Base-by-base conservation (phyloP, 257 asterid species). In the Solanum appendiculatum region DNA sequence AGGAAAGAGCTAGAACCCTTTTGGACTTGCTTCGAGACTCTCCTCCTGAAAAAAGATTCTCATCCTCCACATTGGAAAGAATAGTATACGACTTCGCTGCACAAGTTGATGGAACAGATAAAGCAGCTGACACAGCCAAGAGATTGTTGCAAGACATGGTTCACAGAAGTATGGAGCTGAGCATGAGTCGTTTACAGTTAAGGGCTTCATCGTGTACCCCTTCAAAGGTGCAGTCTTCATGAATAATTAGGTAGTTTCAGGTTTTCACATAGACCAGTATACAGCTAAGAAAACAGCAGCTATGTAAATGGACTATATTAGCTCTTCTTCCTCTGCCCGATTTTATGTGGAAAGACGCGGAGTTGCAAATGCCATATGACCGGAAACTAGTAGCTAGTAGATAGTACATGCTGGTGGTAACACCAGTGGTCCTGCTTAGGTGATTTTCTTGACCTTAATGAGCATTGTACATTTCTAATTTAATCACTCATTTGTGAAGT, bases 71-170 rank as follows among this genome's bases (percentile, higher is more conserved):
- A 15, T 87, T 96, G 90, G 96, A 96, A 90, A 92, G 93, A 88
- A 92, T 96, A 27, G 98, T 96, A 14, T 95, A 92, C 6, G 90
- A 94, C 89, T 92, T 96, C 74, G 98, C 98, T 86, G 91, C 95
- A 25, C 91, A 90, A 23, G 92, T 95, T 25, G 95, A 94, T 86
- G 95, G 96, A 58, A 92, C 91, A 9, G 98, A 95, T 42, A 94
- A 91, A 89, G 96, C 96, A 44, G 94, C 90, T 33, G 98, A 92
- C 86, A 96, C 98, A 31, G 99, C 99, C 15, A 96, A 93, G 95
- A 92, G 91, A 88, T 87, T 96, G 42, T 74, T 96, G 84, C 92
- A 92, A 72, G 98, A 93, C 89, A 91, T 95, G 93, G 98, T 86
- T 86, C 94, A 92, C 56, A 95, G 94, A 93, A 96, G 92, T 80